These are phyloP conservation scores for Colletotrichum liaoningense DNA, from an alignment of 2,329 filamentous ascomycete genomes.

Conservation along the genomic window DNA sequence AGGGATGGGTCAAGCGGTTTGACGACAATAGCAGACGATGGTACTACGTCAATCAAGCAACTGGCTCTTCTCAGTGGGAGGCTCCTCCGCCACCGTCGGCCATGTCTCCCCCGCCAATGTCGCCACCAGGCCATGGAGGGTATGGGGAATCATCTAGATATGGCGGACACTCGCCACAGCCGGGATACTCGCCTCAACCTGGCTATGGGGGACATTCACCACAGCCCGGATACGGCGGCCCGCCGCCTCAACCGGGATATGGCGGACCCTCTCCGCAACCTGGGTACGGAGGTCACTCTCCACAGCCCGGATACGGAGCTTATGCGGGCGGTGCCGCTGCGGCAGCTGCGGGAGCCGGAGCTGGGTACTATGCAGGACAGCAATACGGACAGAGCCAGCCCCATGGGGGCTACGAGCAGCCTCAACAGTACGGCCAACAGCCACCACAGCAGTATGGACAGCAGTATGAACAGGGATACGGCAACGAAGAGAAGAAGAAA, in stretches of 20 bases:
- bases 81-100: constrained; percentile 39
- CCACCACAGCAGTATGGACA: not conserved
- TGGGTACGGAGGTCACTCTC: constrained; percentile 32
- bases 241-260: constrained; percentile 35
- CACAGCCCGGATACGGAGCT: constrained; percentile 37
- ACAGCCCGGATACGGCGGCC: constrained; percentile 32
- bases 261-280: constrained; percentile 21
- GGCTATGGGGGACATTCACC: constrained; percentile 30
- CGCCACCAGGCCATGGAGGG: constrained; percentile 33
- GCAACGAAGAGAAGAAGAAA: constrained; percentile 34
- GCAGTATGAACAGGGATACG: constrained; percentile 29
- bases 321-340: constrained; percentile 28
- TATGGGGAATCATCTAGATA: constrained; percentile 30
- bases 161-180: constrained; percentile 30
- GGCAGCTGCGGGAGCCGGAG: constrained; percentile 23
- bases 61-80: constrained; percentile 69
- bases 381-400: constrained; percentile 12
- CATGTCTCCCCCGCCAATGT: constrained; percentile 18
- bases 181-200: constrained; percentile 27
- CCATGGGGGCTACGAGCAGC: constrained; percentile 14
- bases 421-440: constrained; percentile 6
- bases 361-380: constrained; percentile 29
- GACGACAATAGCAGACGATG: constrained; percentile 65
- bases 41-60: constrained; percentile 68
- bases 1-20: constrained; percentile 67